Percentiles rank a stretch among this genome's conserved stretches.
Evolutionary conservation across 2,329 filamentous ascomycete genomes (phyloP).

Genomic region (Ramichloridium luteum): DNA sequence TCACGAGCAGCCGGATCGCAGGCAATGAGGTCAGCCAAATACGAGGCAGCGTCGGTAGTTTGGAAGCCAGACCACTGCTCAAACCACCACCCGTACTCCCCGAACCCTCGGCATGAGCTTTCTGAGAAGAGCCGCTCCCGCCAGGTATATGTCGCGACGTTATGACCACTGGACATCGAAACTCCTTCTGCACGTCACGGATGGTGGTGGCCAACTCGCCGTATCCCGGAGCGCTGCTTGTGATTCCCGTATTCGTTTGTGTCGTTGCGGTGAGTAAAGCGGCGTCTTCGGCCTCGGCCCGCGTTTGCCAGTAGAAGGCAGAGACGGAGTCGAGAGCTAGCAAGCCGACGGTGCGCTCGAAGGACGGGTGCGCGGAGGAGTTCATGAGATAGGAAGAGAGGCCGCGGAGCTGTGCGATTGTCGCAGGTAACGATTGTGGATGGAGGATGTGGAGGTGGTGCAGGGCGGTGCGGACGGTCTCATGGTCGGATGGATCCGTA

Average conservation of each 20-base stretch:
- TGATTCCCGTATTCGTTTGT: no score
- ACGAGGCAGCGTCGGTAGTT: no score
- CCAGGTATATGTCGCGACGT: neutral
- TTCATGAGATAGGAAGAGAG: conserved; percentile 41
- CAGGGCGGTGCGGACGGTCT: conserved; percentile 28
- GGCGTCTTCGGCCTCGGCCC: conserved; percentile 28
- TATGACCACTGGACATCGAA: neutral
- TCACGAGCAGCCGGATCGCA: no score
- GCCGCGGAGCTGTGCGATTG: conserved; percentile 37
- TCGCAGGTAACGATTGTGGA: conserved; percentile 38
- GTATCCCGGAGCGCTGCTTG: no score
- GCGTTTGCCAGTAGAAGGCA: conserved; percentile 44
- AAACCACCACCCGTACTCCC: no score
- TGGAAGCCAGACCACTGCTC: no score
- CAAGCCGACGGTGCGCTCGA: conserved; percentile 34
- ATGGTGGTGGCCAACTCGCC: neutral
- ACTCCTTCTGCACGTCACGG: neutral
- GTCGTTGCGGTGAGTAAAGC: conserved; percentile 8
- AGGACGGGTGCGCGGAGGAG: conserved; percentile 32
- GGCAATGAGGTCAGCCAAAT: no score
- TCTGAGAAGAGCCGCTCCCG: no score
- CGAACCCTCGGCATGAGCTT: no score
- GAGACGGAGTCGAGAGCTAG: conserved; percentile 44
- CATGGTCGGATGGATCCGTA: neutral
- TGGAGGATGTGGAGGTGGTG: conserved; percentile 47